Evolutionary conservation across 768 basidiomycete species (phyloP).

Genomic region (Hygrophoropsis aurantiaca): DNA sequence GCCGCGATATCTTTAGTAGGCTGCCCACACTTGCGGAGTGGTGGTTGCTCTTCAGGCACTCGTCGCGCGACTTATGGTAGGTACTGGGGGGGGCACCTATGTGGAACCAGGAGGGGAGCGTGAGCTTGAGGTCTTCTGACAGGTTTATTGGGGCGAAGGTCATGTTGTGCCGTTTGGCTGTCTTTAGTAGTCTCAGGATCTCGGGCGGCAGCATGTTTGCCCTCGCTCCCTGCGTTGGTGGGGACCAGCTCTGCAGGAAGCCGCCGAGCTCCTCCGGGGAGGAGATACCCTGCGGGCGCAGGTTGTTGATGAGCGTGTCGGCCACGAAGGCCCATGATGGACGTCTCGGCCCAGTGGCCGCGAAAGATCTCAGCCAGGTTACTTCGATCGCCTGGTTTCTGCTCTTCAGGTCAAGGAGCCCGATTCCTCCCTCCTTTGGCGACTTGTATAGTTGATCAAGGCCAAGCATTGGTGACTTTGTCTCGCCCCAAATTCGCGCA

Average conservation of each 20-base stretch:
- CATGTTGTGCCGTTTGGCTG: no score
- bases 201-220: no score
- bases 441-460: constrained; percentile 4
- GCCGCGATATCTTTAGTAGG: not conserved
- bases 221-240: no score
- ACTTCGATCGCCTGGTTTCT: not conserved
- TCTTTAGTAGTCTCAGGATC: no score
- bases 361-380: not conserved
- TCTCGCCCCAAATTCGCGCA: constrained; percentile 7
- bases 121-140: not conserved
- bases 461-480: not conserved
- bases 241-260: not conserved
- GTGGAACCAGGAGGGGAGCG: not conserved
- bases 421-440: constrained; percentile 1
- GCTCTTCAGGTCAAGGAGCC: constrained; percentile 10
- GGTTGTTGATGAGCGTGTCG: not conserved
- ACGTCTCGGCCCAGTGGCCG: not conserved
- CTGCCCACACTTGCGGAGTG: not conserved
- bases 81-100: not conserved
- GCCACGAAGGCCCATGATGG: not conserved
- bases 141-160: not conserved
- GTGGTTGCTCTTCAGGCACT: not conserved
- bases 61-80: not conserved
- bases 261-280: not conserved
- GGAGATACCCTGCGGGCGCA: no score